phyloP scores from a whole-genome alignment of 768 basidiomycete genomes.

The Suillus paluster region DNA sequence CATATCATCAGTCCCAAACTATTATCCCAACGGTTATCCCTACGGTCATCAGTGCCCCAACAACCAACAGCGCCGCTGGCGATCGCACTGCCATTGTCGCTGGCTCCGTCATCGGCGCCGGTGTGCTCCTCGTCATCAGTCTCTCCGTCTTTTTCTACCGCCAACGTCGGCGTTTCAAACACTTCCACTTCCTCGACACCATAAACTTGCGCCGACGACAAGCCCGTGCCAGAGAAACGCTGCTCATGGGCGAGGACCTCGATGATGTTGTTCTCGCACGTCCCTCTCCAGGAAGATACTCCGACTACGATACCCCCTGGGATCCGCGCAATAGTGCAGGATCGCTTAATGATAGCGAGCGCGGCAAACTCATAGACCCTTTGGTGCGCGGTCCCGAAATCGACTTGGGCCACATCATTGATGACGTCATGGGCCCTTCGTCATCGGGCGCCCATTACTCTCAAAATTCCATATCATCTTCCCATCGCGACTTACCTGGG shows the following conservation, averaged over 20 bases:
- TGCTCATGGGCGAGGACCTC: constrained; percentile 32
- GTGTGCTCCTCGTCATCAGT: constrained; percentile 39
- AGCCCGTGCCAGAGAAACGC: constrained; percentile 20
- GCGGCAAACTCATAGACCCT: constrained; percentile 27
- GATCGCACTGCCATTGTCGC: constrained; percentile 47
- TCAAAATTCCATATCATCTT: constrained; percentile 27
- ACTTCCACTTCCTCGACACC: constrained; percentile 33
- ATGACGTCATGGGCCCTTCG: constrained; percentile 53
- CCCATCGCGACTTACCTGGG: constrained; percentile 17
- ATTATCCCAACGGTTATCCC: constrained; percentile 20
- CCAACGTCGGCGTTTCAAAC: constrained; percentile 41
- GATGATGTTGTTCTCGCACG: constrained; percentile 15
- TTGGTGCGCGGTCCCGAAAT: constrained; percentile 14
- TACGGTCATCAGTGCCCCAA: constrained; percentile 20
- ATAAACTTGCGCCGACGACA: constrained; percentile 28
- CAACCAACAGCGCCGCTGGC: constrained; percentile 6
- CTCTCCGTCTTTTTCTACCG: constrained; percentile 43
- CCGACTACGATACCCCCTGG: constrained; percentile 27
- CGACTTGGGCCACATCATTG: constrained; percentile 46
- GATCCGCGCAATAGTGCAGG: constrained; percentile 13
- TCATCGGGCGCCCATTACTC: constrained; percentile 20
- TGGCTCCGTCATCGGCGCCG: constrained; percentile 43
- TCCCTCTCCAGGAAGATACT: constrained; percentile 18
- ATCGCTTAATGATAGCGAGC: constrained; percentile 14
- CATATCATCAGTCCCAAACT: constrained; percentile 17